Evolutionary conservation across 78 protist species (phyloP).

Genomic region (Dictyostelium brefeldianum): DNA sequence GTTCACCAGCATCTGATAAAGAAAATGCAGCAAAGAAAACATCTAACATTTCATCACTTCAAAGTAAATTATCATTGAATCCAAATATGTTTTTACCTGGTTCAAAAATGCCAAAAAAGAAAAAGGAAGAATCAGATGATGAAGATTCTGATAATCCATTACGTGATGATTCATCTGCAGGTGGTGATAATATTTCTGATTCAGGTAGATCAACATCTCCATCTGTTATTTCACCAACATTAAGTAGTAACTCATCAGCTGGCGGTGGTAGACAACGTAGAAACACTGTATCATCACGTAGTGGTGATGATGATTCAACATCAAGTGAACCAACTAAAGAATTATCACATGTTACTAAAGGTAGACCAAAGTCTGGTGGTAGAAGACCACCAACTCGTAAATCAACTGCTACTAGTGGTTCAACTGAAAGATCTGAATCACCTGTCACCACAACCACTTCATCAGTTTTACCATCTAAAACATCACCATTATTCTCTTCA

Average conservation of each 20-base stretch:
- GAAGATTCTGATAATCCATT: conserved; percentile 4
- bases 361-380: conserved; percentile 73
- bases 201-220: neutral
- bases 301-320: neutral
- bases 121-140: conserved; percentile 45
- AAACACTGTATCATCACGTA: neutral
- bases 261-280: conserved; percentile 14
- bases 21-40: conserved; percentile 21
- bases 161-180: conserved; percentile 22
- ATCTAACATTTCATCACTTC: conserved; percentile 68
- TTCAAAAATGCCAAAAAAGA: conserved; percentile 45
- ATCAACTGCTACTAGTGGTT: neutral
- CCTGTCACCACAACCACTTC: neutral
- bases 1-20: neutral
- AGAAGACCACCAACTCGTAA: conserved; percentile 79
- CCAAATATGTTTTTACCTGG: conserved; percentile 81
- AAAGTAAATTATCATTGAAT: conserved; percentile 57
- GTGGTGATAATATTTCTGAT: neutral
- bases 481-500: neutral
- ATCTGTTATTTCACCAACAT: neutral
- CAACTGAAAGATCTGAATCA: neutral
- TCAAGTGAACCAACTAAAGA: neutral
- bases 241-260: neutral
- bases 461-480: neutral
- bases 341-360: conserved; percentile 47